These are phyloP conservation scores for Metschnikowia orientalis DNA, from an alignment of 805 yeast species.

Conservation along the genomic window DNA sequence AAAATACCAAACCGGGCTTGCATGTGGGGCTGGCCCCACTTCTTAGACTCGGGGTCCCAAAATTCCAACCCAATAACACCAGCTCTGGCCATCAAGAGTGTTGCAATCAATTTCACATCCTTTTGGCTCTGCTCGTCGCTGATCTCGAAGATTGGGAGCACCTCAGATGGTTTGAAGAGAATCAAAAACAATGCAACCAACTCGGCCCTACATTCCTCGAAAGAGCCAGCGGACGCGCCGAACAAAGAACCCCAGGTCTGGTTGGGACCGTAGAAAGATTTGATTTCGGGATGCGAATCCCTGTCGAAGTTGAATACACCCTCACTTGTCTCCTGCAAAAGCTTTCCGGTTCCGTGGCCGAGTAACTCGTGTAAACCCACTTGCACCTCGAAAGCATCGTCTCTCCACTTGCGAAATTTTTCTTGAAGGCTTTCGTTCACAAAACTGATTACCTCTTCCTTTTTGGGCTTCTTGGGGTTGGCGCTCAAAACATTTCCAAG, in stretches of 20 bases:
- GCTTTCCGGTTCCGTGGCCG: slow-evolving; percentile 90
- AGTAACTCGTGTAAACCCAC: slow-evolving; percentile 89
- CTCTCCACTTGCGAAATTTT: slow-evolving; percentile 64
- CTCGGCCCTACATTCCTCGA: slow-evolving; percentile 93
- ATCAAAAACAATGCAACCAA: slow-evolving; percentile 79
- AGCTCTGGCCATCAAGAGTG: slow-evolving; percentile 81
- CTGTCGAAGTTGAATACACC: slow-evolving; percentile 71
- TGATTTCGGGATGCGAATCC: slow-evolving; percentile 60
- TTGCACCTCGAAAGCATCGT: slow-evolving; percentile 85
- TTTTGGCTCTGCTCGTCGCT: slow-evolving; percentile 53
- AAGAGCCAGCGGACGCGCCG: slow-evolving; percentile 78
- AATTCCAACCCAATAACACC: slow-evolving; percentile 78
- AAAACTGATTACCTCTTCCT: slow-evolving; percentile 66
- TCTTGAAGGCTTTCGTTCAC: slow-evolving; percentile 49
- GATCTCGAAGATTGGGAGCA: slow-evolving; percentile 72
- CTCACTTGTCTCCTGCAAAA: slow-evolving; percentile 52
- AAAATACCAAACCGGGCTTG: slow-evolving; percentile 86
- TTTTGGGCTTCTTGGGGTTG: slow-evolving; percentile 54
- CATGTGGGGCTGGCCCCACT: slow-evolving; percentile 96
- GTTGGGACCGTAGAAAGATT: slow-evolving; percentile 69
- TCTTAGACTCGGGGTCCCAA: slow-evolving; percentile 76
- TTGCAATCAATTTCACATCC: slow-evolving; percentile 61
- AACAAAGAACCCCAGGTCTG: slow-evolving; percentile 90
- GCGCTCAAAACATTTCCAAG: slow-evolving; percentile 82
- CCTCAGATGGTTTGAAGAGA: slow-evolving; percentile 54